Percentiles rank a stretch among this genome's conserved stretches.
Evolutionary conservation across 2,329 filamentous ascomycete genomes (phyloP).

Genomic region (Metarhizium humberi): DNA sequence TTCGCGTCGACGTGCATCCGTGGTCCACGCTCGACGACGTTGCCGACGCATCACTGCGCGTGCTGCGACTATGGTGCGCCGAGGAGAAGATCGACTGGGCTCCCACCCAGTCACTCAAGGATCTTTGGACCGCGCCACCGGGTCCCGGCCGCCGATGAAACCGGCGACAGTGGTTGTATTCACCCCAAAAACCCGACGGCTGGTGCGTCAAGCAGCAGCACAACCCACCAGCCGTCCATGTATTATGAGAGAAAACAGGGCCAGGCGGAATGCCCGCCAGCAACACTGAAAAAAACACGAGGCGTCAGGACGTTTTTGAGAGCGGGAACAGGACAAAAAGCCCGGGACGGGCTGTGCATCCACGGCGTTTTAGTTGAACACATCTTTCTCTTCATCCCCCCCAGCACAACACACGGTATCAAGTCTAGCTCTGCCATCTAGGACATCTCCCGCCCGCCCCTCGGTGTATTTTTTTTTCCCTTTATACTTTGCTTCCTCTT

Average conservation of each 20-base stretch:
- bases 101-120: constrained; percentile 24
- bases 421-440: no score
- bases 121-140: constrained; percentile 11
- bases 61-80: constrained; percentile 34
- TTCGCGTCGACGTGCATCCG: constrained; percentile 24
- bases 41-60: constrained; percentile 25
- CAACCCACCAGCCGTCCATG: not conserved
- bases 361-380: not conserved
- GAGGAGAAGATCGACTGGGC: constrained; percentile 37
- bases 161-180: not conserved
- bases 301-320: not conserved
- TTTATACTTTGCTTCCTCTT: not conserved
- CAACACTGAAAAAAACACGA: not conserved
- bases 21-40: constrained; percentile 38
- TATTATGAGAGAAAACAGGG: constrained; percentile 2
- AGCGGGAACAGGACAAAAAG: not conserved
- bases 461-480: not conserved
- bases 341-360: not conserved
- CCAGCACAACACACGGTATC: not conserved
- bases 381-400: no score
- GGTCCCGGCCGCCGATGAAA: not conserved
- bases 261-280: not conserved
- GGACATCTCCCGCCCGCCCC: not conserved
- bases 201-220: not conserved
- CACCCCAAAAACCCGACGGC: not conserved